Evolutionary conservation across 225 moss, liverwort and hornwort genomes (phyloP), one percentile per base, ranked within the genome.

Genomic region (Polytrichum commune): DNA sequence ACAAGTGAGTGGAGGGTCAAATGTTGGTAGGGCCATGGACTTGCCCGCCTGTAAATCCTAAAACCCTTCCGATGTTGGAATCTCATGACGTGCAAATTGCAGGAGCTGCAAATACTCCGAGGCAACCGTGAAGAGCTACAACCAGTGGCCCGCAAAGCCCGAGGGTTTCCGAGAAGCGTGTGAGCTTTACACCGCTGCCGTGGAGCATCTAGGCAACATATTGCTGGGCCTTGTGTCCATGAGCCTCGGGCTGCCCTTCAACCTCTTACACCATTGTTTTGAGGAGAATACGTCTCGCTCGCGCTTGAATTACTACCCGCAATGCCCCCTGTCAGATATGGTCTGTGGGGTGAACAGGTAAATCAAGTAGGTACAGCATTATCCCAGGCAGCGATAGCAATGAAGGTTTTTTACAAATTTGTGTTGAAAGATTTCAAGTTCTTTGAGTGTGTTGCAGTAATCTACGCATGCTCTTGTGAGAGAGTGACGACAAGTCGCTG

Each of bases 271-370:
- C 74, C 81, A 74, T 6, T 67, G 1, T 74, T 87, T 79, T 29
- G 62, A 54, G 26, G 76, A 87, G 46, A 84, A 77, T 27, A 87
- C 84, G 1, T 76, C 63, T 13, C 78, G 72, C 0, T 27, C 77
- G 0, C 81, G 88, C 32, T 69, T 81, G 69, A 90, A 88, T 64
- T 77, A 85, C 74, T 90, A 90, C 56, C 80, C 83, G 1, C 76
- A 72, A 19, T 85, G 80, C 32, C 87, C 84, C 38, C 64, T 84
- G 27, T 72, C 87, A 4, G 70, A 70, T 74, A 69, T 74, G 81
- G 84, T 84, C 7, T 84, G 83, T 26, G 87, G 87, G 18, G 84
- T 87, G 46, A 87, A 81, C n/a, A 82, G 85, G 85, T 85, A 13
- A 38, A 10, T 38, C 38, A 10, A 38, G 38, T 38, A 38, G 10